Evolutionary conservation across 768 basidiomycete genomes (phyloP), one percentile per base, ranked within the genome.

Genomic region (Jaapia argillacea): DNA sequence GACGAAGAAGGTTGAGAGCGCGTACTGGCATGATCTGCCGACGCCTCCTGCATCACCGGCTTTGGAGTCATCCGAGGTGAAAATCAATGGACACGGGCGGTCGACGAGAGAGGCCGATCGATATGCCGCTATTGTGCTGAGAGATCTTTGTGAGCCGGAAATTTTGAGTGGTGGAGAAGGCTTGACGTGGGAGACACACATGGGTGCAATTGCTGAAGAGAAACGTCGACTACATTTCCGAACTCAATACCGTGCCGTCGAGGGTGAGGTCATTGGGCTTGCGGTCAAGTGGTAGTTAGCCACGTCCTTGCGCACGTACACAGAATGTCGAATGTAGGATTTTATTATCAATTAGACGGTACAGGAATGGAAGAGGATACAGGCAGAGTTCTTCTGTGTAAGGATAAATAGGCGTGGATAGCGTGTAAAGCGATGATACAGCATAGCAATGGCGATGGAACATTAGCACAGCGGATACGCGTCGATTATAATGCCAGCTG

Each of bases 231-330:
- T 59, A 41, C 58, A 76, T 24, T 77, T 94, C 54, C 71, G 89
- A 58, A 94, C 92, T 2, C 65, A 75, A 55, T 94, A 91, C 58
- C 73, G 77, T 46, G 85, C 85, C 22, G 89, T 96, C 2, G 86
- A 86, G 61, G 87, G 80, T 62, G 87, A 91, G 52, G 78, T 88
- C 18, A 64, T 83, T 28, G 88, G 86, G 18, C 60, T 85, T 31
- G 76, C 79, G 5, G 85, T 86, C 4, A 79, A 83, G 49, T 85
- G 84, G 83, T 85, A 38, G 37, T 10, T 16, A 33, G 31, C 10
- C 10, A 33, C 31, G n/a, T n/a, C n/a, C n/a, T n/a, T n/a, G n/a
- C n/a, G n/a, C n/a, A n/a, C n/a, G n/a, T n/a, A n/a, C n/a, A n/a
- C n/a, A n/a, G n/a, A n/a, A n/a, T n/a, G n/a, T n/a, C n/a, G n/a